Base-by-base conservation (phyloP, 371 early-diverging fungal species). In the Coemansia sp. region DNA sequence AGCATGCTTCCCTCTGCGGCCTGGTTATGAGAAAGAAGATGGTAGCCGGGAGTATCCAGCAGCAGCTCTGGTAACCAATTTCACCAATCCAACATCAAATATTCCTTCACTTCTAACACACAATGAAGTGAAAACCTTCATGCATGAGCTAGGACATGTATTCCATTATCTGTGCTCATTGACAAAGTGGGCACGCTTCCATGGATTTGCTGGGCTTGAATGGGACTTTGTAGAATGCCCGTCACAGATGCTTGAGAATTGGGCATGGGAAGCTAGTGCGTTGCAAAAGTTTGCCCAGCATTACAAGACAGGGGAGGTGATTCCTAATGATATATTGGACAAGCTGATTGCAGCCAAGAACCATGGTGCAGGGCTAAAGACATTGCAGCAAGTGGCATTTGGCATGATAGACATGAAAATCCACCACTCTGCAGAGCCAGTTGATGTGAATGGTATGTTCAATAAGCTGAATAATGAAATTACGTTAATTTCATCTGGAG, bases 141-240 rank as follows among this genome's bases (percentile, higher is more conserved):
- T 85, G 82, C 91, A 90, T 66, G 91, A 91, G 77, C 72, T 91
- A 80, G 92, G 94, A 84, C 94, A 94, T 72, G 81, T 47, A 2
- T 47, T 47, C 20, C 47, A 47, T 47, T 16, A 87, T 56, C 80
- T 91, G 20, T 90, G 89, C 81, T 84, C 87, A 35, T 69, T 82
- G 35, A 90, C 90, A 38, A 84, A 85, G 62, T 87, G 79, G 72
- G 77, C 84, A 8, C 71, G 87, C 36, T 87, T 92, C 81, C 90
- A 90, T 49, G 92, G 92, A 54, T 87, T 88, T 5, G 72, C 79
- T 62, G 90, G 26, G 26, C 26, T 90, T 51, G 88, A 92, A 72
- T 59, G 86, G 57, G 94, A 94, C 66, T 94, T 94, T 75, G 88
- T 92, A 12, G 94, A 94, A 80, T 89, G 90, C 8, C 94, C 94